phyloP scores from a whole-genome alignment of 1,139 yeast species.

The Insectozyma bohioensis region DNA sequence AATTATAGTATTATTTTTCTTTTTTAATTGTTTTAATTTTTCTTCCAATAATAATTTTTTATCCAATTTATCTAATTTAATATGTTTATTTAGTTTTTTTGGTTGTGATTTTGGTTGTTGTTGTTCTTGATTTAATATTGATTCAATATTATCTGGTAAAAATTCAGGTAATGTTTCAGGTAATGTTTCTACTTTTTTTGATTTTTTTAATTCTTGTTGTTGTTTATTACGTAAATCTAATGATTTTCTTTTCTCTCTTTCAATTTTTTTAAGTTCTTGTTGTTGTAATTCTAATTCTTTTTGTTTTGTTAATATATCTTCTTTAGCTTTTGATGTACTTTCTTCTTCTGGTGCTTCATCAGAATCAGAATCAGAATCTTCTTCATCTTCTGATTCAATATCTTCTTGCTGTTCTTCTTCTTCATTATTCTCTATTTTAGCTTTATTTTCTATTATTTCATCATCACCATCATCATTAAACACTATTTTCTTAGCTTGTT shows the following conservation, averaged over 20 bases:
- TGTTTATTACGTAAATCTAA: conserved; percentile 48
- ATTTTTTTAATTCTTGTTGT: conserved; percentile 39
- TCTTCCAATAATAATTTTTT: conserved; percentile 12
- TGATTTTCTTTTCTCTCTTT: conserved; percentile 51
- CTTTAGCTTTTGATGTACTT: conserved; percentile 29
- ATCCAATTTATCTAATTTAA: conserved; percentile 31
- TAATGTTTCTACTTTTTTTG: conserved; percentile 11
- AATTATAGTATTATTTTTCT: conserved; percentile 38
- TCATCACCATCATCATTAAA: conserved; percentile 16
- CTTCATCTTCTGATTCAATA: conserved; percentile 14
- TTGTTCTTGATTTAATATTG: conserved; percentile 23
- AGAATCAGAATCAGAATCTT: conserved; percentile 18
- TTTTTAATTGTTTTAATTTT: conserved; percentile 27
- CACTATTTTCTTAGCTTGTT: conserved; percentile 4
- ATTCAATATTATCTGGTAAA: conserved; percentile 48
- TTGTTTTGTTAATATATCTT: conserved; percentile 34
- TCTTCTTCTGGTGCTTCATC: conserved; percentile 56
- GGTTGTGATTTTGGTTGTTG: conserved; percentile 11
- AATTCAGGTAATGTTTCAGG: conserved; percentile 44
- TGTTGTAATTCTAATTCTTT: conserved; percentile 24
- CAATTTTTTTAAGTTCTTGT: conserved; percentile 32
- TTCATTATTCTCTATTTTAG: conserved; percentile 5
- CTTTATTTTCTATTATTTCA: conserved; percentile 4
- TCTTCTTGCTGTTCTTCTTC: conserved; percentile 14
- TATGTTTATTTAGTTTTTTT: conserved; percentile 44